phyloP scores from a whole-genome alignment of 768 basidiomycete genomes.

The Termitomyces sp. region DNA sequence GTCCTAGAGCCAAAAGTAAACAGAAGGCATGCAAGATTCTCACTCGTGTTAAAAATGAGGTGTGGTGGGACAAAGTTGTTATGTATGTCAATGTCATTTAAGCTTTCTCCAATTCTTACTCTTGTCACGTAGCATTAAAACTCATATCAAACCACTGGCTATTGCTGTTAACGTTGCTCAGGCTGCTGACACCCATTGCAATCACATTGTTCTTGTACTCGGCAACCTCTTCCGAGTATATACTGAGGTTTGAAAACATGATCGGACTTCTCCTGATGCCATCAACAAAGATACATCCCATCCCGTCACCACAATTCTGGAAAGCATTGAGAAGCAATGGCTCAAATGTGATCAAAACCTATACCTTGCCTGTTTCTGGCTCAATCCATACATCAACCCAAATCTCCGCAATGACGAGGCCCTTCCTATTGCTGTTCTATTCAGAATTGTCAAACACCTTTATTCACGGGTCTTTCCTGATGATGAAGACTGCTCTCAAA shows the following conservation, averaged over 20 bases:
- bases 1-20: conserved; percentile 5
- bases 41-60: neutral
- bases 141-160: neutral
- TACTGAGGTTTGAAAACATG: neutral
- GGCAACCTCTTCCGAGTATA: conserved; percentile 8
- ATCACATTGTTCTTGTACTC: neutral
- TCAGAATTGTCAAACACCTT: neutral
- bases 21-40: neutral
- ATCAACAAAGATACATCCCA: neutral
- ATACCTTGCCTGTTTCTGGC: neutral
- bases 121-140: conserved; percentile 4
- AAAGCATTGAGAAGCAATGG: conserved; percentile 12
- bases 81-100: conserved; percentile 1
- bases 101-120: neutral
- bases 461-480: neutral
- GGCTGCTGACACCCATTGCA: too few species aligned
- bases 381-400: conserved; percentile 1
- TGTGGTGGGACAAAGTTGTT: neutral
- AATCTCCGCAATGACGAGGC: neutral
- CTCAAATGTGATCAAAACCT: conserved; percentile 9
- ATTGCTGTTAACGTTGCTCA: too few species aligned
- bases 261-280: neutral
- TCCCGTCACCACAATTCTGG: conserved; percentile 3
- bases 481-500: neutral
- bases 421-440: conserved; percentile 4